These are phyloP conservation scores for Omphalea diandra DNA, from an alignment of 441 rosid genomes.

Conservation along the genomic window DNA sequence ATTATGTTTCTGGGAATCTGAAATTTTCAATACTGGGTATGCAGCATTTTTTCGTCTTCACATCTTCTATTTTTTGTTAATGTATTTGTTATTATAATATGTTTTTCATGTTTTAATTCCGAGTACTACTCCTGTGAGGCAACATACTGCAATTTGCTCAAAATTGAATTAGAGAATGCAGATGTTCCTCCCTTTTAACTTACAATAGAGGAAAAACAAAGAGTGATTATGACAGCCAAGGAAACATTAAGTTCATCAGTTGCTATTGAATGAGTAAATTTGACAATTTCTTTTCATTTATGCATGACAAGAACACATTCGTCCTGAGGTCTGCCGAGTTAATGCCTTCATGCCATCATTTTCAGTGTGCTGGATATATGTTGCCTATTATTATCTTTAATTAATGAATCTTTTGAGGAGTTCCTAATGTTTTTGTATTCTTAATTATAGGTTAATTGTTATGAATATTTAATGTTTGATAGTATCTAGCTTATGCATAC, in stretches of 20 bases:
- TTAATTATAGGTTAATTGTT: no score
- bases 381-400: neutral
- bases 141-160: slow-evolving; percentile 93
- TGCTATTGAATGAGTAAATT: slow-evolving; percentile 64
- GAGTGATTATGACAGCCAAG: slow-evolving; percentile 59
- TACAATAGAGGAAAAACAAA: slow-evolving; percentile 75
- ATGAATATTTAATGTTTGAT: no score
- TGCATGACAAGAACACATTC: slow-evolving; percentile 8
- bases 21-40: slow-evolving; percentile 94
- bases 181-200: slow-evolving; percentile 65
- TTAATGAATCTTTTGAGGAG: neutral
- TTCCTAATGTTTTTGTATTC: neutral
- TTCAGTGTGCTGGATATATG: slow-evolving; percentile 7
- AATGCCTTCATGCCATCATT: neutral
- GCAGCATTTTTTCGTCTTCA: slow-evolving; percentile 24
- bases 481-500: no score
- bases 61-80: slow-evolving; percentile 7
- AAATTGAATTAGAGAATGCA: slow-evolving; percentile 72
- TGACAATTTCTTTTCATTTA: slow-evolving; percentile 9
- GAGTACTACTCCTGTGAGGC: slow-evolving; percentile 98
- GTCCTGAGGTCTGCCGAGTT: slow-evolving; percentile 12
- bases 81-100: slow-evolving; percentile 9
- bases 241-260: slow-evolving; percentile 67
- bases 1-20: slow-evolving; percentile 70
- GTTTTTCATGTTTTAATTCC: slow-evolving; percentile 26